Evolutionary conservation across 441 rosid species (phyloP), one percentile per base, ranked within the genome.

Genomic region (Raphanus hybrid): DNA sequence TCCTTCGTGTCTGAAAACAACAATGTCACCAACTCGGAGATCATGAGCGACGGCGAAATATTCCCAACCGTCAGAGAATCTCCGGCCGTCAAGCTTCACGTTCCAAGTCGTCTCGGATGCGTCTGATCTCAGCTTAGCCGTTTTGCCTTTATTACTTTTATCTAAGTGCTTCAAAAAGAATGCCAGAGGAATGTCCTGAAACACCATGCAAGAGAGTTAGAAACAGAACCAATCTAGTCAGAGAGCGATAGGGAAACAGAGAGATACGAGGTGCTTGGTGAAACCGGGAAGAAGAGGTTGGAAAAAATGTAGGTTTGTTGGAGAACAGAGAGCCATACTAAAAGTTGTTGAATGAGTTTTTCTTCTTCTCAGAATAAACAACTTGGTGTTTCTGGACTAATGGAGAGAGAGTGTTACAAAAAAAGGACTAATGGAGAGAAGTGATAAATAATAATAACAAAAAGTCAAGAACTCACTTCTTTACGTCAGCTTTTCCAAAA

Each of bases 51-150:
- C 4, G 5, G 63, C 60, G 5, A 77, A 77, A 15, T 66, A 65
- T 65, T 65, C 62, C 81, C 77, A 77, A 5, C 81, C 81, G n/a
- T 65, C 4, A n/a, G 73, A 54, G 32, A 77, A 52, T 75, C 73
- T 75, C 73, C 60, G 59, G 4, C 73, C 37, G 6, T 58, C 78
- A 0, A 67, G 60, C 48, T 75, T 58, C 11, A 75, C 77, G 27
- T 55, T 55, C 71, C 64, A 74, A 2, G 54, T 66, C 6, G 7
- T 37, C 37, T 70, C 62, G 0, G 80, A 70, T 37, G 74, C 48
- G 70, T 76, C 71, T 63, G 80, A 70, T 76, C 64, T 76, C 11
- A 76, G 74, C 55, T 75, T 39, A 5, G 67, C 79, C 6, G 74
- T 68, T 0, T 35, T 61, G 5, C 59, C 68, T 43, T 75, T 1